Percentiles rank a stretch among this genome's conserved stretches.
phyloP scores from a whole-genome alignment of 2,329 filamentous ascomycete species.

The Cryoendolithus antarcticus region DNA sequence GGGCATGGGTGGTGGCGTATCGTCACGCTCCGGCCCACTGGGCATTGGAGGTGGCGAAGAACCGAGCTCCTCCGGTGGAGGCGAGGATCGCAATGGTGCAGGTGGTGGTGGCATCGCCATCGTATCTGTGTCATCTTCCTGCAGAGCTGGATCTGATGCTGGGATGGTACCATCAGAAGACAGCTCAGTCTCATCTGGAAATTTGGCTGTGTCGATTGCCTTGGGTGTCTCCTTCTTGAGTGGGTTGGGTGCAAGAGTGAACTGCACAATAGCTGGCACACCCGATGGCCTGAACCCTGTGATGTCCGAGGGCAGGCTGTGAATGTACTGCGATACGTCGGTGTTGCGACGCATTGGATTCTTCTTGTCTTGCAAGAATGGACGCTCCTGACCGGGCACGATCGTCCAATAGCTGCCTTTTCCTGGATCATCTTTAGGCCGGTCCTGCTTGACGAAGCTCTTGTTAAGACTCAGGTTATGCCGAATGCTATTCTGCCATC shows the following conservation, averaged over 20 bases:
- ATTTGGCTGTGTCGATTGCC: conserved; percentile 37
- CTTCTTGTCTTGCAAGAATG: conserved; percentile 78
- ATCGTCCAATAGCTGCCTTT: conserved; percentile 98
- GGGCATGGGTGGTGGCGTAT: conserved; percentile 63
- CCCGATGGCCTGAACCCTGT: conserved; percentile 23
- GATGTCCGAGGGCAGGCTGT: conserved; percentile 18
- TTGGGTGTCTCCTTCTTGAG: conserved; percentile 25
- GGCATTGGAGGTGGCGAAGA: conserved; percentile 91
- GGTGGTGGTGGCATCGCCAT: conserved; percentile 26
- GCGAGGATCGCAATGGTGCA: conserved; percentile 50
- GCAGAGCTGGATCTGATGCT: conserved; percentile 37
- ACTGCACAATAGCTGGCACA: conserved; percentile 26
- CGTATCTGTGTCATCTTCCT: conserved; percentile 32
- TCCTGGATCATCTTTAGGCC: conserved; percentile 91
- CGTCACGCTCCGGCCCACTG: conserved; percentile 47
- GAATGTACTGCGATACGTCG: conserved; percentile 32
- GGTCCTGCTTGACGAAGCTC: conserved; percentile 87
- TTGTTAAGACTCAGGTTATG: conserved; percentile 97
- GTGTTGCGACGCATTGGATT: conserved; percentile 44
- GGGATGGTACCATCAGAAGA: conserved; percentile 41
- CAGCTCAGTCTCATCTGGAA: conserved; percentile 38
- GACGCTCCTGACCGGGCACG: conserved; percentile 72
- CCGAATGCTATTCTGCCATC: conserved; percentile 98
- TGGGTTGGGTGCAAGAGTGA: conserved; percentile 22
- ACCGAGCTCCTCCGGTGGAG: conserved; percentile 57